These are phyloP conservation scores for Mycocalia duriaeana DNA, from an alignment of 1,284 basidiomycete species.

Conservation along the genomic window DNA sequence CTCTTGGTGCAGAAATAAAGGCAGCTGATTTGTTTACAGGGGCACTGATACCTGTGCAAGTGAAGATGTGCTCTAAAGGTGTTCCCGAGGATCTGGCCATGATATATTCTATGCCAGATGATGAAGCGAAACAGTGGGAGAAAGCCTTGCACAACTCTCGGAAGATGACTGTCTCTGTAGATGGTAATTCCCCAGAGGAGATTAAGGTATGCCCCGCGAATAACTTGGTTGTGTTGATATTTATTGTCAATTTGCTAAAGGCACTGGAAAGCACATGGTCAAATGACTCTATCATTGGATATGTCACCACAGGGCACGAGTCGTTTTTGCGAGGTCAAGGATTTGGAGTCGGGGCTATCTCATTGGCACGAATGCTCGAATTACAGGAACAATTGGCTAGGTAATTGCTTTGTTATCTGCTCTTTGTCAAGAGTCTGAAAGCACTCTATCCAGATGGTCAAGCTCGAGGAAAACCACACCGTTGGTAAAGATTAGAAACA, in stretches of 20 bases:
- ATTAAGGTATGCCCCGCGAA: constrained; percentile 30
- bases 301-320: constrained; percentile 75
- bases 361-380: constrained; percentile 50
- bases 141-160: constrained; percentile 16
- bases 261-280: too few species aligned
- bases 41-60: constrained; percentile 61
- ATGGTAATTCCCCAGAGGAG: constrained; percentile 32
- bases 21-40: constrained; percentile 44
- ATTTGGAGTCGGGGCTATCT: constrained; percentile 67
- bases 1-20: constrained; percentile 29
- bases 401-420: too few species aligned
- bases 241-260: too few species aligned
- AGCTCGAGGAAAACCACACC: too few species aligned
- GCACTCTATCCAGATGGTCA: too few species aligned
- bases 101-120: constrained; percentile 58
- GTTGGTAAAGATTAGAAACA: constrained; percentile 49
- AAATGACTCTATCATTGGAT: constrained; percentile 59
- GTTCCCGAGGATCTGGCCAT: constrained; percentile 68
- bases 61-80: constrained; percentile 63
- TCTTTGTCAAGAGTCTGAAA: too few species aligned
- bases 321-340: constrained; percentile 75
- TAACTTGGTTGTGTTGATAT: too few species aligned
- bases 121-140: constrained; percentile 43
- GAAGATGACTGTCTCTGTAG: constrained; percentile 4
- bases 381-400: constrained; percentile 46